A percentile compares a stretch with the other conserved stretches of the same genome.
These are phyloP conservation scores for Cryptomeria japonica DNA, from an alignment of 75 land plant species.

Conservation along the genomic window DNA sequence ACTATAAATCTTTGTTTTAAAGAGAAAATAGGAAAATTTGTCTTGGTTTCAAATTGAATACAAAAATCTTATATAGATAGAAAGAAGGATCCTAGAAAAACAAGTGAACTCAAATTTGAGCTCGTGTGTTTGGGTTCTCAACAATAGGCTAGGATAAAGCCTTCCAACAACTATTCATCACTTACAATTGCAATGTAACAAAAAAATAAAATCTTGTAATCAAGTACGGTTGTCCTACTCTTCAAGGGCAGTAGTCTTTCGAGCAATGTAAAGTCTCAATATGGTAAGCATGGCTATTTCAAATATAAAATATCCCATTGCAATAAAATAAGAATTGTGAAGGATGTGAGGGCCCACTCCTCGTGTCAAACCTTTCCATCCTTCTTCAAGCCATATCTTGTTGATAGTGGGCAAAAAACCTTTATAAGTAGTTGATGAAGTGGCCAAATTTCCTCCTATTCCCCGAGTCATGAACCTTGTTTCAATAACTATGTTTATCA, in stretches of 20 bases:
- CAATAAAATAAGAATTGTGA: conserved; percentile 86
- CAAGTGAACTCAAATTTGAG: no score
- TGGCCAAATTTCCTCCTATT: no score
- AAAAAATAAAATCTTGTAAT: background rate
- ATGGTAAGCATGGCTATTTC: conserved; percentile 74
- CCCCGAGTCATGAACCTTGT: no score
- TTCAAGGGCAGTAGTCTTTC: conserved; percentile 19
- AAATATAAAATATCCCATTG: conserved; percentile 86
- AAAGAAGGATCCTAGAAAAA: no score
- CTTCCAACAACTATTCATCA: background rate
- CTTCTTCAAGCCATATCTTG: conserved; percentile 79
- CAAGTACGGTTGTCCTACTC: background rate
- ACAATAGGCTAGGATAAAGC: background rate
- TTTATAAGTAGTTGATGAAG: no score
- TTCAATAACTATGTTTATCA: no score
- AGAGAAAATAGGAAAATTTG: no score
- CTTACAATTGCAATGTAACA: no score
- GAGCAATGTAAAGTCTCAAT: conserved; percentile 46
- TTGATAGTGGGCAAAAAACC: conserved; percentile 45
- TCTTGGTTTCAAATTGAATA: no score
- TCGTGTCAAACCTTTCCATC: conserved; percentile 72
- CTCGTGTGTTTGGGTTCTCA: background rate
- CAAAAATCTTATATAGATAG: no score
- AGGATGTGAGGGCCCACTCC: conserved; percentile 82
- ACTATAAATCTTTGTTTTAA: no score